Evolutionary conservation across 352 stramenopile species (phyloP).

Genomic region (Phytophthora kernoviae): DNA sequence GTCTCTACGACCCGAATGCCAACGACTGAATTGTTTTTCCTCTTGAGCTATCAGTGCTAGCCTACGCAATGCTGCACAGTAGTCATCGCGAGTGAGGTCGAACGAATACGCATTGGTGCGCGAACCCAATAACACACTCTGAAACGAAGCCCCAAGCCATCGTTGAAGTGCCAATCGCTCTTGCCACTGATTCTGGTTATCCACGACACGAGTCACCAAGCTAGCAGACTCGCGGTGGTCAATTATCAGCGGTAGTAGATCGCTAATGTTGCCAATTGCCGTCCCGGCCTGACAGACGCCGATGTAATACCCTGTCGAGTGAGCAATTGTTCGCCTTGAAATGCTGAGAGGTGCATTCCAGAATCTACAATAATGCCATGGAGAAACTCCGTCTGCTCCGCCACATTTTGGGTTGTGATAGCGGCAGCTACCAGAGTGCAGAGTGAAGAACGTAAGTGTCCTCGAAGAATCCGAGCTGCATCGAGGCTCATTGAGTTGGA

Average conservation of each 20-base stretch:
- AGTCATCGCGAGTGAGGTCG: constrained; percentile 43
- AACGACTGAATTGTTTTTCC: constrained; percentile 75
- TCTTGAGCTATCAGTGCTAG: constrained; percentile 72
- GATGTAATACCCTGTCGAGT: constrained; percentile 43
- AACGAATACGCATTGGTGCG: constrained; percentile 73
- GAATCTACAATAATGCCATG: constrained; percentile 54
- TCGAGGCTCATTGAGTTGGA: constrained; percentile 57
- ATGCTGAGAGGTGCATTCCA: constrained; percentile 68
- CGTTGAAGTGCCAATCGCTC: constrained; percentile 61
- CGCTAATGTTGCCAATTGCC: constrained; percentile 37
- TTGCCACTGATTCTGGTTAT: constrained; percentile 50
- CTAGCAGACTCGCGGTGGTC: constrained; percentile 54
- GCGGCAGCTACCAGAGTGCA: constrained; percentile 57
- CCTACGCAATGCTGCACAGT: constrained; percentile 55
- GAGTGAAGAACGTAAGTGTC: constrained; percentile 67
- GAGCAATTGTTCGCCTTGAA: constrained; percentile 70
- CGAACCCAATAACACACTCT: constrained; percentile 64
- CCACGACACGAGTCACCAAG: constrained; percentile 48
- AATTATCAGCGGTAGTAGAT: constrained; percentile 70
- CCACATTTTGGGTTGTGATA: constrained; percentile 48
- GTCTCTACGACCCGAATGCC: constrained; percentile 51
- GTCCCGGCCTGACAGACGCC: constrained; percentile 15
- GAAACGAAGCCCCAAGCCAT: constrained; percentile 59
- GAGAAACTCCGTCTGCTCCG: constrained; percentile 67
- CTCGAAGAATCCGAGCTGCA: constrained; percentile 49